These are phyloP conservation scores for Alternaria rosae DNA, from an alignment of 2,329 filamentous ascomycete genomes.

Conservation along the genomic window DNA sequence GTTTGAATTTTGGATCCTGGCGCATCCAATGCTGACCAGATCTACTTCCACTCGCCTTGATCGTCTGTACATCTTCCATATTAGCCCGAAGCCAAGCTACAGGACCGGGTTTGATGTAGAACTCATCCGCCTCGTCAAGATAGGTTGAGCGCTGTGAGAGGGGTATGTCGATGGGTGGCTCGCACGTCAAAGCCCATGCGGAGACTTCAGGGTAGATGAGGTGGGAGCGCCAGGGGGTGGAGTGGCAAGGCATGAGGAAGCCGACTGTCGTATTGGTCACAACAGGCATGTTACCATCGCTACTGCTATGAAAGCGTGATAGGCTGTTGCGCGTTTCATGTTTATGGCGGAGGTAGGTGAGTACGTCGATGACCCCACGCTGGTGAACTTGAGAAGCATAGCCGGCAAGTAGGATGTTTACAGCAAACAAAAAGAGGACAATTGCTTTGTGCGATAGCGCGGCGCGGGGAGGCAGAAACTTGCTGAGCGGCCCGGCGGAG, in stretches of 20 bases:
- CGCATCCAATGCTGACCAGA: slow-evolving; percentile 33
- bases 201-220: slow-evolving; percentile 76
- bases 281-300: not conserved
- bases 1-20: slow-evolving; percentile 32
- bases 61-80: slow-evolving; percentile 47
- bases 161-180: slow-evolving; percentile 78
- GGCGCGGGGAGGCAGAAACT: slow-evolving; percentile 64
- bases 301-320: slow-evolving; percentile 52
- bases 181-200: slow-evolving; percentile 88
- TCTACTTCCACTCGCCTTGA: slow-evolving; percentile 26
- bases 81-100: slow-evolving; percentile 51
- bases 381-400: slow-evolving; percentile 81
- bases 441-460: slow-evolving; percentile 57
- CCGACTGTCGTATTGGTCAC: slow-evolving; percentile 62
- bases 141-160: slow-evolving; percentile 71
- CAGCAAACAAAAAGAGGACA: slow-evolving; percentile 61
- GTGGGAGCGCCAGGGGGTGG: slow-evolving; percentile 92
- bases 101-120: slow-evolving; percentile 72
- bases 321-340: slow-evolving; percentile 62
- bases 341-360: slow-evolving; percentile 76
- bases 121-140: slow-evolving; percentile 87
- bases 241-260: slow-evolving; percentile 95
- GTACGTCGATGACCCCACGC: slow-evolving; percentile 76
- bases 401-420: slow-evolving; percentile 74
- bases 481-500: slow-evolving; percentile 70